Evolutionary conservation across 106 monocot genomes (phyloP).

Genomic region (Dioscorea alata): DNA sequence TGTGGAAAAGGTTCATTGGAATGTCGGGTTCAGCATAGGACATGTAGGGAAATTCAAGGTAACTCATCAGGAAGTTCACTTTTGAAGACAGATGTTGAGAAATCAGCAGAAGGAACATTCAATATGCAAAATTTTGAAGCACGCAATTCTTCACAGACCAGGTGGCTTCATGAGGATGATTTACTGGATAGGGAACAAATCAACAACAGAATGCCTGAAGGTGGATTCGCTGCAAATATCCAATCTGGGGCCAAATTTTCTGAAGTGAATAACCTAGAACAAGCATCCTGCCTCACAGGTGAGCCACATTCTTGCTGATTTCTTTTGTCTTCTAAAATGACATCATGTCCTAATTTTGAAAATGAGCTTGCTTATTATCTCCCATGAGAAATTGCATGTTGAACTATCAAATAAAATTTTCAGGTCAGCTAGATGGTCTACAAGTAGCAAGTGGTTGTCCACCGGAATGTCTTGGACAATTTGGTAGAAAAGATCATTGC

Average conservation of each 20-base stretch:
- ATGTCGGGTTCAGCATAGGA: background rate
- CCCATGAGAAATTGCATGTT: background rate
- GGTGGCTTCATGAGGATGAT: background rate
- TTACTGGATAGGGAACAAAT: background rate
- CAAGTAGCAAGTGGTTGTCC: background rate
- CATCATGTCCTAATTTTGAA: background rate
- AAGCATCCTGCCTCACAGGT: background rate
- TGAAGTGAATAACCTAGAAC: background rate
- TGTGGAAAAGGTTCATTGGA: background rate
- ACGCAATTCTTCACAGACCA: background rate
- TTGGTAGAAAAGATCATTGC: too few relatives aligned
- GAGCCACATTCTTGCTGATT: too few relatives aligned
- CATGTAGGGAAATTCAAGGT: background rate
- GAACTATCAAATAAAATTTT: background rate
- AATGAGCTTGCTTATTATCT: background rate
- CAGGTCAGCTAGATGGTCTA: background rate
- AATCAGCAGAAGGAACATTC: background rate
- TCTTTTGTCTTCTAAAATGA: background rate
- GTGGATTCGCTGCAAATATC: background rate
- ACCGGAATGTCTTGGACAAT: background rate
- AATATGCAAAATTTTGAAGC: background rate
- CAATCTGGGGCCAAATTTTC: background rate
- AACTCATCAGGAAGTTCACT: background rate
- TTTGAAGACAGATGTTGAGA: background rate
- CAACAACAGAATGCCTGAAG: background rate